Evolutionary conservation across 257 asterid species (phyloP).

Genomic region (Ophiorrhiza pumila): DNA sequence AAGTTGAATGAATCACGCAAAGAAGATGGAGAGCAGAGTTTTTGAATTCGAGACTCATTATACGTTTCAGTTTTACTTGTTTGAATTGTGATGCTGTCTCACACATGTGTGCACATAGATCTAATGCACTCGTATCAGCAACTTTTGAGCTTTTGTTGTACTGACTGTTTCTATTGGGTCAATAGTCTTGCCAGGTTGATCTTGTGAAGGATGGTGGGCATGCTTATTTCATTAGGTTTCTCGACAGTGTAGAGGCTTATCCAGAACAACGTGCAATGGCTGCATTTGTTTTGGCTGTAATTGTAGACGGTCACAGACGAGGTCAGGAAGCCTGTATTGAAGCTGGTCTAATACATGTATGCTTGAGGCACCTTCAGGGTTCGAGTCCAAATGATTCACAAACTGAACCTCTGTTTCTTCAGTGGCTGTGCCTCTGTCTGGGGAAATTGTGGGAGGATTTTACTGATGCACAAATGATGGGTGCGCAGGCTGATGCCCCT

Average conservation of each 20-base stretch:
- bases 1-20: too few relatives aligned
- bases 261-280: slow-evolving; percentile 99
- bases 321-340: slow-evolving; percentile 95
- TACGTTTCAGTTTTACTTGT: too few relatives aligned
- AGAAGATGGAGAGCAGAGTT: too few relatives aligned
- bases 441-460: slow-evolving; percentile 98
- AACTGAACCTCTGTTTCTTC: slow-evolving; percentile 88
- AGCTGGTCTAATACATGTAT: slow-evolving; percentile 70
- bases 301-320: slow-evolving; percentile 90
- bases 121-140: background rate
- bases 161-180: slow-evolving; percentile 17
- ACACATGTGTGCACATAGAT: background rate
- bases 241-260: slow-evolving; percentile 89
- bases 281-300: slow-evolving; percentile 96
- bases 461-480: slow-evolving; percentile 75
- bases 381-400: slow-evolving; percentile 75
- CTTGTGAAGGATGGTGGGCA: slow-evolving; percentile 98
- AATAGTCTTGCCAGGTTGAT: slow-evolving; percentile 97
- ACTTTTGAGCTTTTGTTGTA: background rate
- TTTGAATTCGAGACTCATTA: background rate
- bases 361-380: slow-evolving; percentile 85
- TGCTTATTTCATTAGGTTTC: slow-evolving; percentile 80
- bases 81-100: too few relatives aligned
- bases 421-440: slow-evolving; percentile 95
- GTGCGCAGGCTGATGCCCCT: slow-evolving; percentile 85